Conservation (phyloP, 176 grass and related monocot genomes). For the Leersia perrieri region DNA sequence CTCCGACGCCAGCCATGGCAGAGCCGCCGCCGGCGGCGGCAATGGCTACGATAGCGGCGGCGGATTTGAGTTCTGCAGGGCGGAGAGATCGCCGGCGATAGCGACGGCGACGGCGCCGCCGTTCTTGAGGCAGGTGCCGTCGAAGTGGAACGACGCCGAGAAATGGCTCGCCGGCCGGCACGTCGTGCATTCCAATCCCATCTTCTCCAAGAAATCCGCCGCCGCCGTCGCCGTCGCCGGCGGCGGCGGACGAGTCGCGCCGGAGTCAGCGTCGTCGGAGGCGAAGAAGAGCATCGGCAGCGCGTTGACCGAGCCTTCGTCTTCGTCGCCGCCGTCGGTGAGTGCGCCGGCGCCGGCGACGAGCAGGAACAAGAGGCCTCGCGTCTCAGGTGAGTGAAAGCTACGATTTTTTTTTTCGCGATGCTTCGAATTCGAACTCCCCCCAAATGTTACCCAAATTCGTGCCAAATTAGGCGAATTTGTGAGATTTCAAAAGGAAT, state of each 20-base stretch:
- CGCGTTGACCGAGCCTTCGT: slow-evolving; percentile 26
- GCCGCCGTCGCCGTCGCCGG: background rate
- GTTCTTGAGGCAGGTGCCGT: slow-evolving; percentile 73
- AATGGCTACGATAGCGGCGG: slow-evolving; percentile 40
- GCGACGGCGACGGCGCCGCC: slow-evolving; percentile 28
- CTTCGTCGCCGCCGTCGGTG: slow-evolving; percentile 23
- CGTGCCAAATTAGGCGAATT: too few species aligned
- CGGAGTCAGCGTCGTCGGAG: slow-evolving; percentile 33
- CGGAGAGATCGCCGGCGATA: slow-evolving; percentile 26
- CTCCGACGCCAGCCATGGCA: slow-evolving; percentile 39
- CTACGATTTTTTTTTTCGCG: too few species aligned
- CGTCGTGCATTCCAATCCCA: slow-evolving; percentile 74
- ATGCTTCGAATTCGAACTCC: too few species aligned
- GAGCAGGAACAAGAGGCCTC: slow-evolving; percentile 31
- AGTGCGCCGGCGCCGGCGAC: slow-evolving; percentile 19
- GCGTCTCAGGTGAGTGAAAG: slow-evolving; percentile 25
- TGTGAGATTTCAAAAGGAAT: too few species aligned
- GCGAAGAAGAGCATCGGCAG: slow-evolving; percentile 6
- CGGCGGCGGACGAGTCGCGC: slow-evolving; percentile 35
- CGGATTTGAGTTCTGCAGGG: slow-evolving; percentile 79
- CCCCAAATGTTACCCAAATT: too few species aligned
- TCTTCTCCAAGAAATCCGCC: slow-evolving; percentile 56
- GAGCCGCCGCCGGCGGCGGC: background rate
- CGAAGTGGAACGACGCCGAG: slow-evolving; percentile 99
- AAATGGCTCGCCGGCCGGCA: slow-evolving; percentile 84